Percentiles rank a stretch among this genome's conserved stretches.
phyloP scores from a whole-genome alignment of 2,329 filamentous ascomycete genomes.

The Aspergillus ruber region DNA sequence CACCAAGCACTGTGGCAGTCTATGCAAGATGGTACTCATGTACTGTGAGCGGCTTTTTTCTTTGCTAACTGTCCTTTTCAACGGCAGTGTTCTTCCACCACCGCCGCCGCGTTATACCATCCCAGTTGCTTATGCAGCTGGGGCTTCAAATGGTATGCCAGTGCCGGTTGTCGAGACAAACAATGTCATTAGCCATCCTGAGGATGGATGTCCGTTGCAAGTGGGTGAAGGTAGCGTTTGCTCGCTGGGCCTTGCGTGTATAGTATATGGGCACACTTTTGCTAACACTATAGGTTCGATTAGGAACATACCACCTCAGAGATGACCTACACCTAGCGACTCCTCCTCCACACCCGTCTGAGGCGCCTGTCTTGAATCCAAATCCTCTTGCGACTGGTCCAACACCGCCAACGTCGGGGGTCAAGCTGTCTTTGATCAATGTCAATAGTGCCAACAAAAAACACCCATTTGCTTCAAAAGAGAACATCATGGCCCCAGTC shows the following conservation, averaged over 20 bases:
- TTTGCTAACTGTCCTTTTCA: not conserved
- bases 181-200: conserved; percentile 75
- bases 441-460: conserved; percentile 57
- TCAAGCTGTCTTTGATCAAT: conserved; percentile 71
- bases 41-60: not conserved
- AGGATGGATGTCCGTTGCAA: conserved; percentile 80
- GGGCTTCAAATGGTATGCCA: conserved; percentile 60
- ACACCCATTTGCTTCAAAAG: conserved; percentile 42
- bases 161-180: conserved; percentile 85
- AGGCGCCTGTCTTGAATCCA: conserved; percentile 76
- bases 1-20: no score
- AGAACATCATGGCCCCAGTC: conserved; percentile 49
- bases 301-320: conserved; percentile 82
- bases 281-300: conserved; percentile 17
- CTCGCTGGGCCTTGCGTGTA: not conserved
- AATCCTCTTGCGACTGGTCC: conserved; percentile 86
- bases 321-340: conserved; percentile 90
- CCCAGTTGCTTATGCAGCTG: conserved; percentile 65
- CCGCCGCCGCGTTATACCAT: conserved; percentile 79
- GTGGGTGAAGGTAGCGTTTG: conserved; percentile 72
- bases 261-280: not conserved
- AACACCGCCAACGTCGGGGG: conserved; percentile 75
- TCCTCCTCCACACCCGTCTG: conserved; percentile 89
- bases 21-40: not conserved
- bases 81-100: conserved; percentile 66